These are phyloP conservation scores for Mangifera indica DNA, from an alignment of 345 rosid genomes.

Conservation along the genomic window DNA sequence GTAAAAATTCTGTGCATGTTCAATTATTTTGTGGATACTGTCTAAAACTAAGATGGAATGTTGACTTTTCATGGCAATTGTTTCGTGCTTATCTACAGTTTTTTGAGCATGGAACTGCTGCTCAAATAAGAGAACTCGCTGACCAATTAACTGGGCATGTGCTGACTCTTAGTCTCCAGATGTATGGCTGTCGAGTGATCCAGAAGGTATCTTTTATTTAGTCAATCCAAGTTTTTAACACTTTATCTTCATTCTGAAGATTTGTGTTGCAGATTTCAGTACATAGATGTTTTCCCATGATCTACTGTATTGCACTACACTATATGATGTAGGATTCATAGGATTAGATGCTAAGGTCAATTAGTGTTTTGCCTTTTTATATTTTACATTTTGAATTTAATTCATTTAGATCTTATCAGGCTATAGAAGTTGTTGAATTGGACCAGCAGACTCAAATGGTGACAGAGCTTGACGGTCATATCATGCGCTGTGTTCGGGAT, in stretches of 20 bases:
- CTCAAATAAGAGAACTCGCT: constrained; percentile 81
- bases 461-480: constrained; percentile 84
- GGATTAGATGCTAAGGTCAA: no score
- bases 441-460: constrained; percentile 93
- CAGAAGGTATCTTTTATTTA: constrained; percentile 60
- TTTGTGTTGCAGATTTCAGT: background rate
- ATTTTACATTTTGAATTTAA: background rate
- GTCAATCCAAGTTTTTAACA: background rate
- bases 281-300: background rate
- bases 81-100: constrained; percentile 48
- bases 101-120: constrained; percentile 88
- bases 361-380: no score
- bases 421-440: constrained; percentile 85
- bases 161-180: constrained; percentile 85
- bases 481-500: constrained; percentile 94
- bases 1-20: constrained; percentile 12
- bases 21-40: constrained; percentile 4
- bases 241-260: background rate
- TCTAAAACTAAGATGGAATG: background rate
- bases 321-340: background rate
- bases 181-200: constrained; percentile 98
- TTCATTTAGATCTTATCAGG: constrained; percentile 41
- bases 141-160: constrained; percentile 81
- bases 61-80: background rate
- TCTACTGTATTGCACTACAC: background rate